Base-by-base conservation (phyloP, 2,329 filamentous ascomycete species). In the Claviceps arundinis region DNA sequence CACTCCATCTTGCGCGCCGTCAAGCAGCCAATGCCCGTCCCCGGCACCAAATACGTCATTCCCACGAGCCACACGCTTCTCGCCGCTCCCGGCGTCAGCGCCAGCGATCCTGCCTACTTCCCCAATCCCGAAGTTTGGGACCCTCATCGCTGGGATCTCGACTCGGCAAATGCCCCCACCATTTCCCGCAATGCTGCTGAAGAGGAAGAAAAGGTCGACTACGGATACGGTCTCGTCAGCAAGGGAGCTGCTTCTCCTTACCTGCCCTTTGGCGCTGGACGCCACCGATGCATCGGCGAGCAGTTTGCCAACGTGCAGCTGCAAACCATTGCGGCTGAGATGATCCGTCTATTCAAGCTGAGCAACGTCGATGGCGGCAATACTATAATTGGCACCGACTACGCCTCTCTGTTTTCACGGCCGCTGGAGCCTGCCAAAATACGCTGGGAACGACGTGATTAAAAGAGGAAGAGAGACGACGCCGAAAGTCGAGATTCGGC, bases 271-370 rank as follows among this genome's bases (percentile, higher is more conserved):
- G 91, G 91, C 54, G 91, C 90, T 34, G 91, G 91, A 43, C 78
- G 91, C 59, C 91, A 97, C 70, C 78, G 91, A 58, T 97, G 91
- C 70, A 96, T 97, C 64, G 91, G 91, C 58, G 91, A 97, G 75
- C 89, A 95, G 64, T 97, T 96, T 67, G 91, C 91, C 59, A 95
- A 94, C 65, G 77, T 94, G 53, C 91, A 97, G 71, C 75, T 97
- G 56, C 85, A 90, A 65, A 89, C 88, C 45, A 94, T 97, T 58
- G 73, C 84, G 13, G 88, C 84, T 49, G 82, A 82, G 54, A 72
- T 90, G 58, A 85, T 95, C 42, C 78, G 89, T 48, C 66, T 81
- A 50, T 87, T 95, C 73, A 91, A 88, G 72, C 80, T 95, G 66
- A 75, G 77, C 63, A 94, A 89, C 60, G 67, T 82, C 2, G 81